A percentile compares a stretch with the other conserved stretches of the same genome.
phyloP scores from a whole-genome alignment of 352 stramenopile genomes.

The Phytophthora pistaciae region DNA sequence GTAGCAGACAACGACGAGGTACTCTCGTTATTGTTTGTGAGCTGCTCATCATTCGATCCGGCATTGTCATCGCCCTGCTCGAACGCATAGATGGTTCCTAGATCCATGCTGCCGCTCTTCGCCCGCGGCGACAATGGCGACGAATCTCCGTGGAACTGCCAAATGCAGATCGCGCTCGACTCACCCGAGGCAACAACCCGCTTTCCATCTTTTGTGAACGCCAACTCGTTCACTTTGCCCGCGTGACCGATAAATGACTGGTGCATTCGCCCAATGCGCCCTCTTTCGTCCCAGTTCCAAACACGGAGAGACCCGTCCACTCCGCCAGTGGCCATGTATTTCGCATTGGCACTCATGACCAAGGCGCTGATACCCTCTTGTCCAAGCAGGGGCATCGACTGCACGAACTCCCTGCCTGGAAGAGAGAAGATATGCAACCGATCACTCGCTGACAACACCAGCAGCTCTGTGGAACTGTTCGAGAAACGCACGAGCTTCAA shows the following conservation, averaged over 20 bases:
- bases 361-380: slow-evolving; percentile 62
- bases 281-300: slow-evolving; percentile 64
- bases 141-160: slow-evolving; percentile 64
- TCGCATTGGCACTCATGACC: slow-evolving; percentile 59
- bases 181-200: slow-evolving; percentile 51
- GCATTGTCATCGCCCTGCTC: not conserved
- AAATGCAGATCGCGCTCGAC: slow-evolving; percentile 64
- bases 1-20: slow-evolving; percentile 24
- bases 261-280: slow-evolving; percentile 62
- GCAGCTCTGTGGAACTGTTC: slow-evolving; percentile 53
- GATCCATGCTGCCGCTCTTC: slow-evolving; percentile 3
- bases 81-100: not conserved
- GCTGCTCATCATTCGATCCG: not conserved
- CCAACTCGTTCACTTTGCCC: slow-evolving; percentile 43
- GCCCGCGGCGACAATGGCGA: slow-evolving; percentile 19
- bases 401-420: slow-evolving; percentile 37
- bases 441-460: slow-evolving; percentile 59
- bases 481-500: slow-evolving; percentile 60
- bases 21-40: slow-evolving; percentile 9
- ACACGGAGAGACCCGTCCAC: slow-evolving; percentile 66
- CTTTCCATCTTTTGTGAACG: slow-evolving; percentile 55
- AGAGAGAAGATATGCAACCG: slow-evolving; percentile 69
- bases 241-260: slow-evolving; percentile 64
- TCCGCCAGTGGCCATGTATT: slow-evolving; percentile 73
- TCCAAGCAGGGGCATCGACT: slow-evolving; percentile 63